These are phyloP conservation scores for Croton laevigatus DNA, from an alignment of 441 rosid genomes.

Conservation along the genomic window DNA sequence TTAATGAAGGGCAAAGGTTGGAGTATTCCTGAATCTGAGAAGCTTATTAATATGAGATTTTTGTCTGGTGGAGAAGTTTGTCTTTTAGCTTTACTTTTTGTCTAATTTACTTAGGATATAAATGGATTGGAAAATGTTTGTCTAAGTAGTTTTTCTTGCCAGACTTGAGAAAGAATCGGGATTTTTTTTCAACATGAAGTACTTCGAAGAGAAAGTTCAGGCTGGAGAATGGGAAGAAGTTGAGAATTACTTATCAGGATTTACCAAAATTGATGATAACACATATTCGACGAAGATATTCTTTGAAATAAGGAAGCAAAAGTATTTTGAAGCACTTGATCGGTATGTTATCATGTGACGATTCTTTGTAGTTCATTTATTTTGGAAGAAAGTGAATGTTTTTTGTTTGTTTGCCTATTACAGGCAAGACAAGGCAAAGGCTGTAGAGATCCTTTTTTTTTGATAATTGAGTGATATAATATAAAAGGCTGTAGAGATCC, in stretches of 20 bases:
- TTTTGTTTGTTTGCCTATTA: conserved; percentile 14
- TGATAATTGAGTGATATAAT: no score
- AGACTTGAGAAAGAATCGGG: conserved; percentile 97
- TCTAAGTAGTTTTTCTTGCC: conserved; percentile 5
- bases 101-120: conserved; percentile 4
- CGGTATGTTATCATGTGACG: conserved; percentile 36
- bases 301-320: conserved; percentile 95
- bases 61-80: conserved; percentile 8
- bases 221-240: conserved; percentile 96
- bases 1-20: neutral
- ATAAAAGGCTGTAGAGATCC: conserved; percentile 80
- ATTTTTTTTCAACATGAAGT: conserved; percentile 79
- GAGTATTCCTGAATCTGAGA: neutral
- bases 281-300: conserved; percentile 87
- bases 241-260: conserved; percentile 78
- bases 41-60: neutral
- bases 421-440: conserved; percentile 86
- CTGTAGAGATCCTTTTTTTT: conserved; percentile 77
- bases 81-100: neutral
- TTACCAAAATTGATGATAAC: conserved; percentile 87
- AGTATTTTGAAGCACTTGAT: conserved; percentile 95
- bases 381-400: conserved; percentile 11
- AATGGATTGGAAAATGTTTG: conserved; percentile 10
- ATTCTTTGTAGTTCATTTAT: neutral
- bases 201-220: conserved; percentile 84